These are phyloP conservation scores for Hemisphaericaspora xylanilytica DNA, from an alignment of 1,139 yeast genomes.

Conservation along the genomic window DNA sequence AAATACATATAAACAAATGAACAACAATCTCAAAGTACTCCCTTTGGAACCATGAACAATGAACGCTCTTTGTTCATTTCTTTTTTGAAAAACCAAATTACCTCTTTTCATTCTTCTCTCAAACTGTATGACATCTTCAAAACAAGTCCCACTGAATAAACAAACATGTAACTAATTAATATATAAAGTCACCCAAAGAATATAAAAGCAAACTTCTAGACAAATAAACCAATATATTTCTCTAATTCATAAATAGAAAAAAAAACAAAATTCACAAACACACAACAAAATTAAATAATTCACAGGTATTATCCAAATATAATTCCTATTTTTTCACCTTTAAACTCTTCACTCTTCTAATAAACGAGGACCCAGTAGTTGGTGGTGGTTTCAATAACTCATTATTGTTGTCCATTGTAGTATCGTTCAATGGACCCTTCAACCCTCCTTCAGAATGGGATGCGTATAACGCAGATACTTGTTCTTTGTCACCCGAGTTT, in stretches of 20 bases:
- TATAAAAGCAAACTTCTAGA: not conserved
- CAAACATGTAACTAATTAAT: no score
- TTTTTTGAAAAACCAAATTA: not conserved
- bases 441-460: slow-evolving; percentile 17
- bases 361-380: slow-evolving; percentile 44
- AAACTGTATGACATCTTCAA: not conserved
- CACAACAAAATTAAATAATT: no score
- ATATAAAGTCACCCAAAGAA: not conserved
- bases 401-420: slow-evolving; percentile 5
- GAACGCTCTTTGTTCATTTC: no score
- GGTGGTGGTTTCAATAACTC: slow-evolving; percentile 32
- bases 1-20: slow-evolving; percentile 1
- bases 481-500: slow-evolving; percentile 31
- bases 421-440: slow-evolving; percentile 15
- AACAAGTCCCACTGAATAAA: not conserved
- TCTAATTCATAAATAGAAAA: not conserved
- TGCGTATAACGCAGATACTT: slow-evolving; percentile 11
- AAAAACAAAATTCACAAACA: no score
- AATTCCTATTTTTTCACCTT: slow-evolving; percentile 60
- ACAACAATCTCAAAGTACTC: not conserved
- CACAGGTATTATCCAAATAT: no score
- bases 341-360: slow-evolving; percentile 85
- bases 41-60: no score
- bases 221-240: not conserved
- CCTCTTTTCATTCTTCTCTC: not conserved